Base-by-base conservation (phyloP, 2,329 filamentous ascomycete species). In the Paracamarosporium sp. region DNA sequence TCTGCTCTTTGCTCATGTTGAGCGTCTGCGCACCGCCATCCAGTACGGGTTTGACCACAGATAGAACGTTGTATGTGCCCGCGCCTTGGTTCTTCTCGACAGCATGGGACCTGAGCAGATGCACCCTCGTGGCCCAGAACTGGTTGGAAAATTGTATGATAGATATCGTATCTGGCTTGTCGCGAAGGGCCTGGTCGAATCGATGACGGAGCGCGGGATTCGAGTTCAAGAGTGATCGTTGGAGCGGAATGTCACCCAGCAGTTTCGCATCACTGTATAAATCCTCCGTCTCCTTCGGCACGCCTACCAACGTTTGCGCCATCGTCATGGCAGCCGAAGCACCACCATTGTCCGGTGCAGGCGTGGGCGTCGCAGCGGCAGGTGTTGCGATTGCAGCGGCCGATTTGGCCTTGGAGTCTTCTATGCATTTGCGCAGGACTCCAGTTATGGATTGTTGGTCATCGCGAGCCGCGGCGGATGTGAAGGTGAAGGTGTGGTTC, bases 41-140 rank as follows among this genome's bases (percentile, higher is more conserved):
- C 53, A 88, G 11, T 5, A 25, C 86, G 6, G 91, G 90, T 73
- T 96, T 97, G 66, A 98, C 88, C 17, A 91, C 90, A 0, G 95
- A 93, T 17, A 99, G 82, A 6, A 98, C 93, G 67, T 99, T 98
- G 79, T 97, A 97, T 3, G 92, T 88, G 5, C 94, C 95, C 64
- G 91, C 90, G 66, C 88, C 90, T 79, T 99, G 96, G 57, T 87
- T 88, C 54, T 86, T 88, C 77, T 98, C 93, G 44, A 97, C 95
- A 1, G 93, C 93, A 78, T 97, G 91, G 0, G 94, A 90, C 12
- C 95, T 90, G 28, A 99, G 83, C 30, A 97, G 81, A 73, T 92
- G 92, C 45, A 93, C 86, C 44, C 96, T 86, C 1, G 92, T 92
- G 1, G 92, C 92, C 95, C 95, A 99, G 79, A 99, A 99, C 74